Evolutionary conservation across 2,329 filamentous ascomycete genomes (phyloP).

Genomic region (Xylaria sp.): DNA sequence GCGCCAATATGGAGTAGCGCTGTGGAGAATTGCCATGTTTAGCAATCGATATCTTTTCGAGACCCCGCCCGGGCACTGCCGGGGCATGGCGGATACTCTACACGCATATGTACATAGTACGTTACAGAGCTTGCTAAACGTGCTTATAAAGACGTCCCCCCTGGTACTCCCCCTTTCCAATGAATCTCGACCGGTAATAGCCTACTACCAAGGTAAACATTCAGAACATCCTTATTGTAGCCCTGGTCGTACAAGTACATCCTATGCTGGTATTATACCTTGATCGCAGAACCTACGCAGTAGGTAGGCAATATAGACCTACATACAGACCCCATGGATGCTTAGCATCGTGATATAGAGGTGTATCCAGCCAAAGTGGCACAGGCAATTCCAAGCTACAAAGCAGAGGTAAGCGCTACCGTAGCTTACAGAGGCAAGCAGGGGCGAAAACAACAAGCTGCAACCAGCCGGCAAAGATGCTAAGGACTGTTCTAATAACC

Average conservation of each 20-base stretch:
- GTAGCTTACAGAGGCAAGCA: not conserved
- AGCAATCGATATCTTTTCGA: conserved; percentile 10
- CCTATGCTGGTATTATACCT: too few relatives aligned
- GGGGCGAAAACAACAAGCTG: not conserved
- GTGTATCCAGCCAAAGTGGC: not conserved
- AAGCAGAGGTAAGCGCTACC: not conserved
- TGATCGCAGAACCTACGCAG: too few relatives aligned
- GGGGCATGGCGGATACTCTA: not conserved
- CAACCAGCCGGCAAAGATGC: not conserved
- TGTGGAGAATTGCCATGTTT: conserved; percentile 19
- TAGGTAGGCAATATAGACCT: too few relatives aligned
- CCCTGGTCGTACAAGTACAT: too few relatives aligned
- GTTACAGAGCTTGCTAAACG: not conserved
- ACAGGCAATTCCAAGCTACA: not conserved
- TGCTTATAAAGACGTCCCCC: not conserved
- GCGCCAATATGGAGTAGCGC: not conserved
- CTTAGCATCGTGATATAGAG: too few relatives aligned
- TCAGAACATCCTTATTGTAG: too few relatives aligned
- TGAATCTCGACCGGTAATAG: too few relatives aligned
- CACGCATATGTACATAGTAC: too few relatives aligned
- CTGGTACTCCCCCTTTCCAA: too few relatives aligned
- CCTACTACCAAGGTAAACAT: too few relatives aligned
- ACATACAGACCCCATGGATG: too few relatives aligned
- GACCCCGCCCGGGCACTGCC: not conserved
- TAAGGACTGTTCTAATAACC: not conserved